Base-by-base conservation (phyloP, 2,329 filamentous ascomycete species). In the Aspergillus novoparasiticus region DNA sequence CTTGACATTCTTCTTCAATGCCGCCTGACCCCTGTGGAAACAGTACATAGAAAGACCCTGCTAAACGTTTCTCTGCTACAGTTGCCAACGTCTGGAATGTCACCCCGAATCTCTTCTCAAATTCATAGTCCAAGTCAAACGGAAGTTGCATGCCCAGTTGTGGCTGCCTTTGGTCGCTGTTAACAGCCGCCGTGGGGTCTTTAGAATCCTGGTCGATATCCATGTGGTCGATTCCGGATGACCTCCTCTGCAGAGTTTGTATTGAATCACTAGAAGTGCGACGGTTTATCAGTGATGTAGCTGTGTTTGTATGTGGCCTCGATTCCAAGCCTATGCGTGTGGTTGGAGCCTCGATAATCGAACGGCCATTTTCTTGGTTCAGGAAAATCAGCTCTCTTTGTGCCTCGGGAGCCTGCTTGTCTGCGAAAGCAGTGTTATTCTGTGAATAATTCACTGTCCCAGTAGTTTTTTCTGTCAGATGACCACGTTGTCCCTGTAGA, bases 41-140 rank as follows among this genome's bases (percentile, higher is more conserved):
- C 61, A 73, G 68, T 30, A 80, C 61, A 63, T 76, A 80, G 45
- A 80, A 78, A 9, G 69, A 68, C 10, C 70, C 68, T 4, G 72
- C 69, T 1, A 48, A 32, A 14, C 64, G 64, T n/a, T 70, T 69
- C 9, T 53, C 63, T 41, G 70, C 68, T 1, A 74, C 64, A 16
- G 64, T 60, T 32, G 71, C 69, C 21, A 80, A 62, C 4, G 70
- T 63, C 6, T 74, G 58, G 58, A 75, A 72, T 0, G 68, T 72
- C n/a, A 79, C 71, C 1, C 66, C 62, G 58, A 71, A 72, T 2
- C 63, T 28, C 1, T 46, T 4, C 21, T 61, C 57, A 34, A 75
- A 71, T 26, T 68, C 19, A 9, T 11, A 48, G 43, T 68, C 55
- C 2, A 67, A n/a, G 19, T 68, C 63, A 36, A 58, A 21, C n/a